Evolutionary conservation across 176 grass and related monocot species (phyloP).

Genomic region (Aegilops tauschii): DNA sequence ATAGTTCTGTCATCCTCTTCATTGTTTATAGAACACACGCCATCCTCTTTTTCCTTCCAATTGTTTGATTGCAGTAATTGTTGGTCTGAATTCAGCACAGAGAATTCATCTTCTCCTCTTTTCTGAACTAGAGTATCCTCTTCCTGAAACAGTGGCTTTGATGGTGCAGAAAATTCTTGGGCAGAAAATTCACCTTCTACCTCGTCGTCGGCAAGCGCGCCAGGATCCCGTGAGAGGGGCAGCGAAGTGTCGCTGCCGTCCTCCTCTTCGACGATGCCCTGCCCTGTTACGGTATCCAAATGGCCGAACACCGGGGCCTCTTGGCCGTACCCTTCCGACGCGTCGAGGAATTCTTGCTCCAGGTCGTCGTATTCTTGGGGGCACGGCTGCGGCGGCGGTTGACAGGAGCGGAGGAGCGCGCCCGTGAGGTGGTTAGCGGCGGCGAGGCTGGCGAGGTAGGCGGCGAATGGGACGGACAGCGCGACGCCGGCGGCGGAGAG

Average conservation of each 20-base stretch:
- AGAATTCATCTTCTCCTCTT: neutral
- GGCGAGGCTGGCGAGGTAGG: conserved; percentile 36
- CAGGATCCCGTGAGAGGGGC: neutral
- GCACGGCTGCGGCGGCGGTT: neutral
- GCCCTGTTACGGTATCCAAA: neutral
- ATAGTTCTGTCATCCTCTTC: neutral
- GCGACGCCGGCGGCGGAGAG: conserved; percentile 7
- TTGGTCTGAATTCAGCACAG: neutral
- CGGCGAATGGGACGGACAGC: conserved; percentile 32
- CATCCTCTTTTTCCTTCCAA: neutral
- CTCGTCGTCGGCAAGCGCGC: neutral
- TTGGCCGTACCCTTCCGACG: neutral
- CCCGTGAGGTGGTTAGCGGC: conserved; percentile 17
- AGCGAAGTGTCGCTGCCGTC: neutral
- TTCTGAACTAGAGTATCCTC: neutral
- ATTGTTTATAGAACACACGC: neutral
- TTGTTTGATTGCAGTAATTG: neutral
- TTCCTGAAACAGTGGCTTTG: neutral
- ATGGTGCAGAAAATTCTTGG: neutral
- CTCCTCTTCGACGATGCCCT: neutral
- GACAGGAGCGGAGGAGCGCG: conserved; percentile 1
- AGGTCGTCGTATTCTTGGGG: neutral
- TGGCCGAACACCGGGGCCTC: neutral
- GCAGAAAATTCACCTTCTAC: neutral
- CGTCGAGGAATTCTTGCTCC: conserved; percentile 10